Base-by-base conservation (phyloP, 441 rosid species). In the Bocquillonia castaneifolia region DNA sequence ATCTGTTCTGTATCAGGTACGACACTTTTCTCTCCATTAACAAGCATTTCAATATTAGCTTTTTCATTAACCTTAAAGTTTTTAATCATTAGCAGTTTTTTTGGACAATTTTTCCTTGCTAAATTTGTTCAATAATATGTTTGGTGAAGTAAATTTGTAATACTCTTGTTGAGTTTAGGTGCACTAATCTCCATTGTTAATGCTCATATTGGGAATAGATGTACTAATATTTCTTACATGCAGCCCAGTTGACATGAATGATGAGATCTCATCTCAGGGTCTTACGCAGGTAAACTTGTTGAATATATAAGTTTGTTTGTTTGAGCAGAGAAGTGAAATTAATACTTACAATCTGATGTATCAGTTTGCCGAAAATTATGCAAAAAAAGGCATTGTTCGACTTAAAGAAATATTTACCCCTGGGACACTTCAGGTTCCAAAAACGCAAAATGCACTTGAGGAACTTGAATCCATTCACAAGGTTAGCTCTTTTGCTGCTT, bases 401-500 rank as follows among this genome's bases (percentile, higher is more conserved):
- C 96, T 93, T 51, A 75, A 77, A 77, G 97, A 91, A 80, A 89
- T 93, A 80, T 86, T 93, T 76, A 81, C 83, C 26, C 84, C 89
- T 0, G 92, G 84, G 70, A 83, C 77, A 34, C 92, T 91, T 65
- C 59, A 73, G 74, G 91, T 91, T 72, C 97, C 98, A 26, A 80
- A 76, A 78, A 88, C 96, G 36, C 88, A 69, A 48, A 29, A 48
- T 61, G 82, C 78, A 69, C 88, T 93, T 66, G 81, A 78, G 79
- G 97, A 93, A 61, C 97, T 91, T 56, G 97, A 93, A 81, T 93
- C 98, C 37, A 77, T 93, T 81, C 91, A 93, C 84, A 93, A 91
- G 97, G 98, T 93, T 63, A 29, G 76, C 44, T 15, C 6, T 66
- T 72, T 28, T 34, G 10, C 28, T 31, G 23, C 2, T 10, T n/a